Evolutionary conservation across 2,329 filamentous ascomycete species (phyloP), one percentile per base, ranked within the genome.

Genomic region (Cladosporium sp.): DNA sequence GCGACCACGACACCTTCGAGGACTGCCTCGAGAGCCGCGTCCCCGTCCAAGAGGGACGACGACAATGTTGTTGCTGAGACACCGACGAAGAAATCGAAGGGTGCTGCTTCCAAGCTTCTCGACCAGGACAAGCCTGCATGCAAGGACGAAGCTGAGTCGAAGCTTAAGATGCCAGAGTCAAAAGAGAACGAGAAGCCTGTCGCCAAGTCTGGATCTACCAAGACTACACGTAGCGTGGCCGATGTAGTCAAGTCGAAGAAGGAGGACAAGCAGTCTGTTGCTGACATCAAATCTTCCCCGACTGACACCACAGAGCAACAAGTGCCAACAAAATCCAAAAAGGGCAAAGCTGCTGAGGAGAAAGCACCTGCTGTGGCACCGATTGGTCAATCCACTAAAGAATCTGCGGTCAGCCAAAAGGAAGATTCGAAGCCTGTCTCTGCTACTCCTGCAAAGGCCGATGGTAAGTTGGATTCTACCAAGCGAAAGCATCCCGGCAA

Each of bases 401-500:
- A 63, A 12, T 18, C 49, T 12, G 24, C 34, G 7, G 21, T 10
- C 14, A 26, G 38, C 36, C 21, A 59, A 26, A 60, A 59, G 34
- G 58, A 60, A n/a, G 57, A 49, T 5, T 5, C 21, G 3, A 65
- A 55, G 38, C 15, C 57, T 60, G 32, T 32, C 10, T 36, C 11
- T 11, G 36, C 30, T 12, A 59, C 63, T 28, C 63, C 63, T 52
- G 54, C 63, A 5, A 65, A 57, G 51, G 18, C 24, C 11, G 61
- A 64, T 18, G 68, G 68, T 49, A 70, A 70, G 58, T 51, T 65
- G 26, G 71, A 75, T 18, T 66, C 69, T 59, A 44, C 67, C 61
- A 73, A 77, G 68, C 71, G 74, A 5, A 75, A 82, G 65, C 80
- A 77, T 66, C 81, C 80, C 41, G 80, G 81, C 18, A 83, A 83